Evolutionary conservation across 2,329 filamentous ascomycete species (phyloP), one percentile per base, ranked within the genome.

Genomic region (Penicillium vulpinum): DNA sequence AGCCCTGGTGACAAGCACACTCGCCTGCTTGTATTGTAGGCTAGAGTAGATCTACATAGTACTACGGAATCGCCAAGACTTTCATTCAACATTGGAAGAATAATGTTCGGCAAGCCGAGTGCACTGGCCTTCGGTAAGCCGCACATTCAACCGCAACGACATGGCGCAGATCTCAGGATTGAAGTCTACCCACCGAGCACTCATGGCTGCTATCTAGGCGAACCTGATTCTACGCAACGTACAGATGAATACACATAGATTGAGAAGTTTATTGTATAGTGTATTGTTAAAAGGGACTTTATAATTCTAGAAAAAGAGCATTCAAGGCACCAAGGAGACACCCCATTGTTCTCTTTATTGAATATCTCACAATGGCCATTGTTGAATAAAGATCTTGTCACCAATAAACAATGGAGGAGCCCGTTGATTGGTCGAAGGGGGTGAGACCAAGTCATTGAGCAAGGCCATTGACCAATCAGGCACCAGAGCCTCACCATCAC

Each of bases 331-430:
- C 24, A 31, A 41, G 5, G 47, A 40, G 35, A 22, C n/a, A 29
- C 3, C 22, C 13, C 36, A 50, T 50, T 50, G 47, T 50, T 50
- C 35, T 50, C 35, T 40, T 50, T 29, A 38, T 50, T 41, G 18
- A 10, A 11, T 4, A 35, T 24, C 15, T 28, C n/a, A 40, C 40
- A 49, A 49, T 33, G 40, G 33, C 9, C 36, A 50, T 50, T 50
- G 47, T 41, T 50, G 10, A 13, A 41, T 13, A 29, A 29, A 22
- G 9, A 16, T 4, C 11, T 11, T 35, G 33, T 11, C 18, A 22
- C 2, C 15, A 15, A 13, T 7, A 18, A 35, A 51, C 21, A 51
- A 45, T 40, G 47, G 6, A n/a, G 0, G 9, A 11, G 11, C 21
- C 0, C 5, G 16, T 35, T 35, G 16, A 51, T 44, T 51, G 28